Conservation (phyloP, 1,284 basidiomycete species). For the Malassezia globosa region DNA sequence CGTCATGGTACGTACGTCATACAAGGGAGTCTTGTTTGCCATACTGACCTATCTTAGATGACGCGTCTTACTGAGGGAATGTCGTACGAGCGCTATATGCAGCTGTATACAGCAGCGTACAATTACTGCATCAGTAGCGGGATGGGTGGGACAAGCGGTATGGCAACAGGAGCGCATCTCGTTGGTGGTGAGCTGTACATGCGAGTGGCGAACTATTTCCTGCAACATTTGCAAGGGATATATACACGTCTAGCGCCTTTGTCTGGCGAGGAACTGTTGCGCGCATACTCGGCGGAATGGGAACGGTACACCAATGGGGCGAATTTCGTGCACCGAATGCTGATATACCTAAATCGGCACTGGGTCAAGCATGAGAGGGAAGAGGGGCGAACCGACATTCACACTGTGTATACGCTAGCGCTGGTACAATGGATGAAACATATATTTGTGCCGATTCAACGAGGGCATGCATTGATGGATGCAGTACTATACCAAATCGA, state of each 20-base stretch:
- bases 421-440: slow-evolving; percentile 88
- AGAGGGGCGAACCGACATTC: slow-evolving; percentile 88
- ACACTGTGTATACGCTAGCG: slow-evolving; percentile 89
- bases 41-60: slow-evolving; percentile 16
- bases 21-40: too few species aligned
- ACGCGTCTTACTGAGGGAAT: slow-evolving; percentile 64
- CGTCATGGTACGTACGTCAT: slow-evolving; percentile 28
- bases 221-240: slow-evolving; percentile 50
- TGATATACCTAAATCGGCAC: slow-evolving; percentile 93
- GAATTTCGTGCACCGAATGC: slow-evolving; percentile 69
- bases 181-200: slow-evolving; percentile 91
- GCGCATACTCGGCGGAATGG: slow-evolving; percentile 88
- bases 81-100: slow-evolving; percentile 82
- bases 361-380: slow-evolving; percentile 99
- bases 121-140: slow-evolving; percentile 91
- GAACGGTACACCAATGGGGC: slow-evolving; percentile 91
- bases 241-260: slow-evolving; percentile 63
- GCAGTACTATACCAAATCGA: slow-evolving; percentile 82
- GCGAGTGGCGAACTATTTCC: slow-evolving; percentile 73
- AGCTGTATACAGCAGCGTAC: slow-evolving; percentile 76
- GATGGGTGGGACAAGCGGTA: slow-evolving; percentile 50
- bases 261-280: slow-evolving; percentile 74
- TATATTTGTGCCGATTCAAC: slow-evolving; percentile 78
- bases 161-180: slow-evolving; percentile 63
- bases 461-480: slow-evolving; percentile 65